Evolutionary conservation across 228 moss, liverwort and hornwort species (phyloP), one percentile per base, ranked within the genome.

Genomic region (Sphagnum fallax): DNA sequence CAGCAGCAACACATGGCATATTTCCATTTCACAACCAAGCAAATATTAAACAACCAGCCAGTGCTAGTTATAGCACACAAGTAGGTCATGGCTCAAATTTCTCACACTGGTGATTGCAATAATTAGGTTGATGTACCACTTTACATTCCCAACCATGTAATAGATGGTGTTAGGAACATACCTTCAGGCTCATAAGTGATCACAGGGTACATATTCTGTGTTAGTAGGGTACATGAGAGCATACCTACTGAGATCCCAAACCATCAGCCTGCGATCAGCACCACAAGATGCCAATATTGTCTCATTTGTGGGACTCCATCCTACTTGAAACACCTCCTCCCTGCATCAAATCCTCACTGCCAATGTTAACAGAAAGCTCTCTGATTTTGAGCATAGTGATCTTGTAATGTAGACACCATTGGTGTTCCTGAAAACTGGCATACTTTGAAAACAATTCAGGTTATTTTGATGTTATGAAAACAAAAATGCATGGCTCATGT

Each of bases 291-390:
- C 92, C 10, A 95, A 75, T 49, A 95, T 87, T 16, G 87, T 88
- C 70, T 95, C 90, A 69, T 92, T 89, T 65, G 84, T 86, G 4
- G 95, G 92, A 80, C 85, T 92, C 95, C 95, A 95, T 71, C 89
- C 95, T 70, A 95, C 91, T 72, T 91, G 95, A 11, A 95, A 89
- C 9, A 95, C 95, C 77, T 92, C 92, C 84, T 92, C 90, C 72
- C 91, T 91, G 88, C 65, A 52, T 48, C 51, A 71, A 51, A 32
- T 11, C 12, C 13, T 15, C 60, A 60, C 15, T 2, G 2, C 32
- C 32, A 32, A 32, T 32, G 32, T 32, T 32, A 32, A 2, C 32
- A 32, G 32, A 32, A 2, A 32, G 32, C 32, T 32, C 32, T 32
- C 32, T 32, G 32, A 32, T 32, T 32, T 32, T 32, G 15, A 60